These are phyloP conservation scores for Aspergillus hancockii DNA, from an alignment of 495 filamentous ascomycete genomes.

Conservation along the genomic window DNA sequence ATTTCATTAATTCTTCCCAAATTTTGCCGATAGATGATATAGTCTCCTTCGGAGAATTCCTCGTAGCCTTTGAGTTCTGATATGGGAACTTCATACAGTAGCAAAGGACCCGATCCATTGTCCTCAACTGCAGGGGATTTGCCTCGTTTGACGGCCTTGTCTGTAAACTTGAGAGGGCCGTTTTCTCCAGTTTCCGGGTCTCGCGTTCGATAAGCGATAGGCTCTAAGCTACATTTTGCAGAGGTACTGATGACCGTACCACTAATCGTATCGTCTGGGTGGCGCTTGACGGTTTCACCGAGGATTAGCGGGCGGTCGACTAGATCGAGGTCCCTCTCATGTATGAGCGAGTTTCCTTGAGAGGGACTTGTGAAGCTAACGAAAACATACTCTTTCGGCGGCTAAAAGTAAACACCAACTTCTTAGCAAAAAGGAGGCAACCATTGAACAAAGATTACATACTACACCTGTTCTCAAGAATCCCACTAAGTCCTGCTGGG, in stretches of 20 bases:
- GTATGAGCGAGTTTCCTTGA: constrained; percentile 35
- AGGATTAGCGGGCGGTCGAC: constrained; percentile 41
- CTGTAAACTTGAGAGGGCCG: constrained; percentile 22
- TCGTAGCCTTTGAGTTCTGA: constrained; percentile 20
- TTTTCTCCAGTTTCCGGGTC: constrained; percentile 25
- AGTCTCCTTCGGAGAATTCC: constrained; percentile 21
- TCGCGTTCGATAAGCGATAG: constrained; percentile 28
- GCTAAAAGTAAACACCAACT: constrained; percentile 18
- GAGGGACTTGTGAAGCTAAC: constrained; percentile 26
- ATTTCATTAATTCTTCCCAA: constrained; percentile 21
- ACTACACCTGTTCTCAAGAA: constrained; percentile 36
- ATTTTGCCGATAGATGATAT: constrained; percentile 28
- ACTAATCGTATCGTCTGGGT: constrained; percentile 35
- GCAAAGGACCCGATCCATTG: not conserved
- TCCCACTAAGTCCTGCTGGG: constrained; percentile 23
- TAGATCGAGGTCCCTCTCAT: constrained; percentile 43
- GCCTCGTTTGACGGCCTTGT: constrained; percentile 10
- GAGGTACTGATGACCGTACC: constrained; percentile 43
- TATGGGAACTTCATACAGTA: constrained; percentile 17
- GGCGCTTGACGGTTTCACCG: constrained; percentile 48
- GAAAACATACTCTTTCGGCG: constrained; percentile 41
- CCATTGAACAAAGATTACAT: constrained; percentile 5
- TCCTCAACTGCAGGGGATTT: not conserved
- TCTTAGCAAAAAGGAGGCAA: not conserved
- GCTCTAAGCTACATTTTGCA: constrained; percentile 32